phyloP scores from a whole-genome alignment of 2,329 filamentous ascomycete species.

The Penicillium sp. region DNA sequence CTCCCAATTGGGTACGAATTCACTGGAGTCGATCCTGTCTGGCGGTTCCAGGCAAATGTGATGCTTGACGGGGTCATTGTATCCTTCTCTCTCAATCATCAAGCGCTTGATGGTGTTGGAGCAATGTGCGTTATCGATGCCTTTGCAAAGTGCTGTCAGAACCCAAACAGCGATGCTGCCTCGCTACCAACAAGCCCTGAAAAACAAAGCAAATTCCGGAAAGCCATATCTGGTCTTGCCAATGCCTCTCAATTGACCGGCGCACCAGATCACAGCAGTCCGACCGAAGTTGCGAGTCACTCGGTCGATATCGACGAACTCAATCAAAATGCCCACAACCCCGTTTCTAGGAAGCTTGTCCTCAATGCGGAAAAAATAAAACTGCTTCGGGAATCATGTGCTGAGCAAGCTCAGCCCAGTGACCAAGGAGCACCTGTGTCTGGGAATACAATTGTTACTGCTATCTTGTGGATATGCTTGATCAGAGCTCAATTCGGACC shows the following conservation, averaged over 20 bases:
- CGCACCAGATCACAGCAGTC: background rate
- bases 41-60: background rate
- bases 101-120: background rate
- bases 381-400: background rate
- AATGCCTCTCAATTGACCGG: background rate
- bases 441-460: background rate
- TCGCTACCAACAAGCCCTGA: background rate
- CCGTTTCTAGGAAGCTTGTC: background rate
- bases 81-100: background rate
- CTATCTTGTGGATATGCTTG: background rate
- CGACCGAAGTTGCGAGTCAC: background rate
- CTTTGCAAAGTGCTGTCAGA: background rate
- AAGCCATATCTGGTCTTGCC: background rate
- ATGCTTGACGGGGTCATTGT: background rate
- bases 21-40: background rate
- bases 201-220: background rate
- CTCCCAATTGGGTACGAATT: background rate
- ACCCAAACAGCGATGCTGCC: background rate
- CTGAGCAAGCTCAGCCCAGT: background rate
- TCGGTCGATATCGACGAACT: background rate
- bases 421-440: background rate
- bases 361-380: background rate
- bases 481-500: background rate
- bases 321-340: background rate
- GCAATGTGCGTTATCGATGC: background rate